These are phyloP conservation scores for Aspergillus egyptiacus DNA, from an alignment of 495 filamentous ascomycete genomes.

Conservation along the genomic window DNA sequence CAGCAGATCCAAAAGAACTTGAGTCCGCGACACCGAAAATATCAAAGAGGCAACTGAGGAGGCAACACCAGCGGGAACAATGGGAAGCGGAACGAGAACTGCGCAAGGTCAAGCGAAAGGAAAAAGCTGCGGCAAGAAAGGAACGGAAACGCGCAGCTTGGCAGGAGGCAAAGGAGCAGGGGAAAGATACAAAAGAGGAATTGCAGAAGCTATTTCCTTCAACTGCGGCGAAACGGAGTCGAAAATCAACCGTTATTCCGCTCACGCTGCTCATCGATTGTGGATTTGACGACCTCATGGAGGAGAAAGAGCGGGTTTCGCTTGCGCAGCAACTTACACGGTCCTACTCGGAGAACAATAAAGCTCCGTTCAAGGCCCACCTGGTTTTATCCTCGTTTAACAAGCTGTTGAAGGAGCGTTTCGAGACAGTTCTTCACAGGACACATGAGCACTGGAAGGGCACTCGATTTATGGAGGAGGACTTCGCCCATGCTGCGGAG, in stretches of 20 bases:
- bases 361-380: constrained; percentile 57
- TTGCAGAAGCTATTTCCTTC: constrained; percentile 32
- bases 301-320: constrained; percentile 72
- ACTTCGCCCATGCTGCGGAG: constrained; percentile 60
- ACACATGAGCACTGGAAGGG: constrained; percentile 74
- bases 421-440: constrained; percentile 64
- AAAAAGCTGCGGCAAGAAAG: constrained; percentile 61
- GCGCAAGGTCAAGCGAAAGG: constrained; percentile 66
- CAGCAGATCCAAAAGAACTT: no score
- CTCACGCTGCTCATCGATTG: constrained; percentile 84
- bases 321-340: constrained; percentile 77
- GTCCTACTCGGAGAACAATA: constrained; percentile 79
- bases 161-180: constrained; percentile 25
- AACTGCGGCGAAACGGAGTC: constrained; percentile 21
- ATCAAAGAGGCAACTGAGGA: constrained; percentile 82
- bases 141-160: constrained; percentile 47
- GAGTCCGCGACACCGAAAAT: constrained; percentile 32
- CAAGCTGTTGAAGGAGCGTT: constrained; percentile 68
- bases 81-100: constrained; percentile 63
- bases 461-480: constrained; percentile 59
- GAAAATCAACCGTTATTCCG: constrained; percentile 51
- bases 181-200: constrained; percentile 25
- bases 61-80: constrained; percentile 54
- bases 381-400: constrained; percentile 70
- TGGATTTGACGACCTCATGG: constrained; percentile 86